phyloP scores from a whole-genome alignment of 2,329 filamentous ascomycete genomes.

The Cercospora sp. region DNA sequence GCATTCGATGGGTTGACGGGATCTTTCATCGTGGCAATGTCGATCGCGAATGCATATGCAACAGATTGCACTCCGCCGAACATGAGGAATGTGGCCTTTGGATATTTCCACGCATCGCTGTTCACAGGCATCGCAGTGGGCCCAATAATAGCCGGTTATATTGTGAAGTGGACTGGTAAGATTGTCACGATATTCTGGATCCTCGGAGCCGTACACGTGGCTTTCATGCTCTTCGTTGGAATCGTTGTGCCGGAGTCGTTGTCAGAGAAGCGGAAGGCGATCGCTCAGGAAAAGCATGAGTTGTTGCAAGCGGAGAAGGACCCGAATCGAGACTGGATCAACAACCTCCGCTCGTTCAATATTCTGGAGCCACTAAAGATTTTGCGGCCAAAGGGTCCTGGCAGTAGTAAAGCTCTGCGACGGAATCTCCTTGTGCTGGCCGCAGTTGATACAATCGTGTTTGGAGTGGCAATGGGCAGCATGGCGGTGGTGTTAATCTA shows the following conservation, averaged over 20 bases:
- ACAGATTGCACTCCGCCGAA: constrained; percentile 84
- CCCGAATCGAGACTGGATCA: constrained; percentile 46
- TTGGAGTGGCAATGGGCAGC: constrained; percentile 78
- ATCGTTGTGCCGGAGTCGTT: constrained; percentile 82
- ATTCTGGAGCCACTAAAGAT: constrained; percentile 75
- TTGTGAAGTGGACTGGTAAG: constrained; percentile 73
- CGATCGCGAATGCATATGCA: constrained; percentile 80
- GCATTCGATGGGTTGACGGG: constrained; percentile 81
- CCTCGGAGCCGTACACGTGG: constrained; percentile 67
- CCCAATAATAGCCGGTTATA: constrained; percentile 75
- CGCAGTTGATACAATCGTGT: constrained; percentile 75
- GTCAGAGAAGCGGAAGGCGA: constrained; percentile 67
- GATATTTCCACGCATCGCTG: constrained; percentile 84
- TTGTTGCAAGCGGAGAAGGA: constrained; percentile 38
- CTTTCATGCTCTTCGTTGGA: constrained; percentile 71
- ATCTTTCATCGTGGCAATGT: constrained; percentile 82
- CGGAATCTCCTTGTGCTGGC: constrained; percentile 82
- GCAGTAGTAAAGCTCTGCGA: constrained; percentile 62
- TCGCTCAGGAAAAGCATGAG: constrained; percentile 69
- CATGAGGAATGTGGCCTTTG: constrained; percentile 77
- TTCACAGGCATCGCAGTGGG: constrained; percentile 88
- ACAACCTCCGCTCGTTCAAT: constrained; percentile 55
- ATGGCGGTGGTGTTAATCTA: constrained; percentile 84
- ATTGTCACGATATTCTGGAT: constrained; percentile 84
- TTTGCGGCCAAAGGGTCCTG: constrained; percentile 69